A percentile compares a stretch with the other conserved stretches of the same genome.
phyloP scores from a whole-genome alignment of 2,329 filamentous ascomycete genomes.

The Bipolaris sorokiniana region DNA sequence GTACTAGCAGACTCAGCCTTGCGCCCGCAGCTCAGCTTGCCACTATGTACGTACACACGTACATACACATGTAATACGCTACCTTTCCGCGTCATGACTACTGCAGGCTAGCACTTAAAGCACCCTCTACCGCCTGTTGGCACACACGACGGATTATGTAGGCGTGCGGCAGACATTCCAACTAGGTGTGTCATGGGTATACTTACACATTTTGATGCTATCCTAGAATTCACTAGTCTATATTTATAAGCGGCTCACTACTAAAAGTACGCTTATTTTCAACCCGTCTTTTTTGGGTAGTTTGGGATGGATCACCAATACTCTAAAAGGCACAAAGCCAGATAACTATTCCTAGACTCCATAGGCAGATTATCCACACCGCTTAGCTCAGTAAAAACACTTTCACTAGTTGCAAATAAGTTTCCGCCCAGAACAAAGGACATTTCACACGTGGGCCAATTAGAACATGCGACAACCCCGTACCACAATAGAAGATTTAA shows the following conservation, averaged over 20 bases:
- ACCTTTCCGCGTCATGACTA: slow-evolving; percentile 17
- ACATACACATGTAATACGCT: slow-evolving; percentile 23
- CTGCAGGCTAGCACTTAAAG: slow-evolving; percentile 3
- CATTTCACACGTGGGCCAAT: neutral
- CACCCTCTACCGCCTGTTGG: neutral
- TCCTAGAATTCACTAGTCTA: too few species aligned
- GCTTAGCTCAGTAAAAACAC: neutral
- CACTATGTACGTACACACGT: slow-evolving; percentile 23
- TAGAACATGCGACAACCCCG: neutral
- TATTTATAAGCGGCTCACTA: too few species aligned
- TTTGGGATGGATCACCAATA: too few species aligned
- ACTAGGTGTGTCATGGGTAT: too few species aligned
- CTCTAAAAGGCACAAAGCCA: too few species aligned
- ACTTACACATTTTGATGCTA: too few species aligned
- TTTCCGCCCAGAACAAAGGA: neutral
- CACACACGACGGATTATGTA: too few species aligned
- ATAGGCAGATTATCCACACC: neutral
- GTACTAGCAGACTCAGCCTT: slow-evolving; percentile 24
- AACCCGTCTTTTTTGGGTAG: too few species aligned
- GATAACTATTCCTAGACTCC: neutral
- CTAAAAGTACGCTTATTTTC: too few species aligned
- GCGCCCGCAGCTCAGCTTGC: slow-evolving; percentile 24
- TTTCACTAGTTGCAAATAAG: neutral
- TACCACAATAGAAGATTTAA: too few species aligned
- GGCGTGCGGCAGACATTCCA: too few species aligned